These are phyloP conservation scores for Scheffersomyces titani DNA, from an alignment of 1,139 yeast genomes.

Conservation along the genomic window DNA sequence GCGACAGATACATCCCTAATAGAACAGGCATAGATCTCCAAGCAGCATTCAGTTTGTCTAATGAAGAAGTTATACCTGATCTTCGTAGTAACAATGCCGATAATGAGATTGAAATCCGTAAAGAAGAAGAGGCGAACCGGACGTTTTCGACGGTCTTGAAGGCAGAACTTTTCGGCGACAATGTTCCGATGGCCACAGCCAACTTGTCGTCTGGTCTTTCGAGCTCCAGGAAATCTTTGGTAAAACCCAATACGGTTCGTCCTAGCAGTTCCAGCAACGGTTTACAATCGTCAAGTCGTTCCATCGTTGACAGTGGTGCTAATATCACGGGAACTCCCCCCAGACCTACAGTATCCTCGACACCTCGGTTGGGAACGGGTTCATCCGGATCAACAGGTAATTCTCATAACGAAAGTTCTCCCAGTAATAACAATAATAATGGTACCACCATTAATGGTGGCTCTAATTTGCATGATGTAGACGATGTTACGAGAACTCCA, in stretches of 20 bases:
- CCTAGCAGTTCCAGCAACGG: constrained; percentile 26
- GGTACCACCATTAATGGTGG: constrained; percentile 3
- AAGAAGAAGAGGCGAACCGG: constrained; percentile 81
- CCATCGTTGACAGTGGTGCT: constrained; percentile 1
- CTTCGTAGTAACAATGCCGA: constrained; percentile 37
- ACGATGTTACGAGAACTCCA: constrained; percentile 47
- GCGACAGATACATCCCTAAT: constrained; percentile 86
- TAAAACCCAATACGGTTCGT: constrained; percentile 10
- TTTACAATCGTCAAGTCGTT: constrained; percentile 6
- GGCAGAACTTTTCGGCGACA: constrained; percentile 90
- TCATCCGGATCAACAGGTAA: constrained; percentile 23
- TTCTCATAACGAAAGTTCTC: constrained; percentile 5
- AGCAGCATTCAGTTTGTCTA: constrained; percentile 75
- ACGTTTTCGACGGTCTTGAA: constrained; percentile 85
- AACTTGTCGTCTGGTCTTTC: constrained; percentile 19
- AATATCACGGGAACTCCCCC: constrained; percentile 8
- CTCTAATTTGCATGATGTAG: constrained; percentile 12
- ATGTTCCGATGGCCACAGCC: constrained; percentile 60
- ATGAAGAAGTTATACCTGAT: constrained; percentile 46
- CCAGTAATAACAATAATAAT: constrained; percentile 5
- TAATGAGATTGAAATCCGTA: constrained; percentile 65
- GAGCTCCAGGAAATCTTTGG: constrained; percentile 8
- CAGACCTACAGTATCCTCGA: constrained; percentile 7
- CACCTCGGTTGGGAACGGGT: constrained; percentile 4
- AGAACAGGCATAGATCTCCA: constrained; percentile 85